Conservation (phyloP, 768 basidiomycete species). For the Termitomyces sp. region DNA sequence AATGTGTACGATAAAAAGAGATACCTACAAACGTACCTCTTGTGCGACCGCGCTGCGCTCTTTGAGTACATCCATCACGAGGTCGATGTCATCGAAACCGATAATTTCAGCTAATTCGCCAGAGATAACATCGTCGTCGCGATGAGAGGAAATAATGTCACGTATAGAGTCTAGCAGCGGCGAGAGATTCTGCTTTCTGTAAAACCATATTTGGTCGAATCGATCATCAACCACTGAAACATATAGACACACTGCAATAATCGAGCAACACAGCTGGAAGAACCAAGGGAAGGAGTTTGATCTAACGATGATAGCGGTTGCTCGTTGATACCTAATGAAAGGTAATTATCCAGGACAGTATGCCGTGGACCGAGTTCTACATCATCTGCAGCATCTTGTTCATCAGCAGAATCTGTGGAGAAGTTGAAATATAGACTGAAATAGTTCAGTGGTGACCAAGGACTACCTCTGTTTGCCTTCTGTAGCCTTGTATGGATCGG, state of each 20-base stretch:
- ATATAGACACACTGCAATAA: constrained; percentile 20
- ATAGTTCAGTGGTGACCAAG: too few relatives aligned
- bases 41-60: constrained; percentile 42
- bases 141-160: constrained; percentile 40
- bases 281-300: background rate
- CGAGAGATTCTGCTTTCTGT: constrained; percentile 21
- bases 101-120: constrained; percentile 72
- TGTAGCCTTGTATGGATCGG: constrained; percentile 7
- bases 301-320: background rate
- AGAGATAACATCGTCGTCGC: constrained; percentile 67
- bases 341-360: constrained; percentile 28
- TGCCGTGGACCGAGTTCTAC: constrained; percentile 16
- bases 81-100: constrained; percentile 80
- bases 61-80: constrained; percentile 64
- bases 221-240: background rate
- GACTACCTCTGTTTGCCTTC: constrained; percentile 4
- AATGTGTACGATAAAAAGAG: too few relatives aligned
- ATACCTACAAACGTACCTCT: constrained; percentile 19
- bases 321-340: background rate
- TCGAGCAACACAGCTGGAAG: constrained; percentile 10
- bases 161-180: constrained; percentile 24
- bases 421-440: background rate
- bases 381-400: constrained; percentile 6
- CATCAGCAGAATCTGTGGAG: constrained; percentile 5
- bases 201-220: background rate